Conservation (phyloP, 495 filamentous ascomycete species). For the Xylaria grammica region DNA sequence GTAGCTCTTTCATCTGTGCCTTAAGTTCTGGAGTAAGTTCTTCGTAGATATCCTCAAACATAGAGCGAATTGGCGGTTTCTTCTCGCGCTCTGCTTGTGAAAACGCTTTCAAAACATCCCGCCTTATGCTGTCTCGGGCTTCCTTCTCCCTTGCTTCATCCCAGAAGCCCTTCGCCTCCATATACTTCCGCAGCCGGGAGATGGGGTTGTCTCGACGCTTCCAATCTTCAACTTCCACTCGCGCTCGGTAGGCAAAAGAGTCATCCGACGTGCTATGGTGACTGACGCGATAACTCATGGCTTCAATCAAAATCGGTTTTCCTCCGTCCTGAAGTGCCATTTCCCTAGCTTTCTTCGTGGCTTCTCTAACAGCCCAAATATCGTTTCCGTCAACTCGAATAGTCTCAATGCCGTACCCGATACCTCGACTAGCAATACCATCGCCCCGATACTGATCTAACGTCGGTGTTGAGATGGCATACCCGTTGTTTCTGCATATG, state of each 20-base stretch:
- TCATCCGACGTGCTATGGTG: slow-evolving; percentile 99
- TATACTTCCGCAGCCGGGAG: slow-evolving; percentile 86
- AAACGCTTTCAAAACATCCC: slow-evolving; percentile 84
- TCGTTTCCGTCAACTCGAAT: slow-evolving; percentile 97
- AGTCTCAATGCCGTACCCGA: slow-evolving; percentile 97
- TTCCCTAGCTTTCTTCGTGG: slow-evolving; percentile 75
- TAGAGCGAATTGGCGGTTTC: slow-evolving; percentile 76
- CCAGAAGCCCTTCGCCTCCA: slow-evolving; percentile 82
- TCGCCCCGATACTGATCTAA: slow-evolving; percentile 97
- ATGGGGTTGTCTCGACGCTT: slow-evolving; percentile 95
- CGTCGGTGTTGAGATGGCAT: slow-evolving; percentile 92
- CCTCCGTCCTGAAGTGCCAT: slow-evolving; percentile 80
- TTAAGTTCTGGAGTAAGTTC: slow-evolving; percentile 80
- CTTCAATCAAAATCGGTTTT: slow-evolving; percentile 85
- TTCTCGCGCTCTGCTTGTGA: slow-evolving; percentile 85
- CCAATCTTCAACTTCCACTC: slow-evolving; percentile 97
- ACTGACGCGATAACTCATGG: slow-evolving; percentile 96
- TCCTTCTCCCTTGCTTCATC: slow-evolving; percentile 82
- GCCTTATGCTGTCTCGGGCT: slow-evolving; percentile 66
- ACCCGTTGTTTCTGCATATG: slow-evolving; percentile 97
- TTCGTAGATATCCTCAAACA: slow-evolving; percentile 90
- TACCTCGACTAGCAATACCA: slow-evolving; percentile 91
- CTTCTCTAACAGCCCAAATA: slow-evolving; percentile 90
- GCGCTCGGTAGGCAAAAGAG: slow-evolving; percentile 92
- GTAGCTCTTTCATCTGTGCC: slow-evolving; percentile 80